phyloP scores from a whole-genome alignment of 2,329 filamentous ascomycete species.

The Sclerotinia spermophila region DNA sequence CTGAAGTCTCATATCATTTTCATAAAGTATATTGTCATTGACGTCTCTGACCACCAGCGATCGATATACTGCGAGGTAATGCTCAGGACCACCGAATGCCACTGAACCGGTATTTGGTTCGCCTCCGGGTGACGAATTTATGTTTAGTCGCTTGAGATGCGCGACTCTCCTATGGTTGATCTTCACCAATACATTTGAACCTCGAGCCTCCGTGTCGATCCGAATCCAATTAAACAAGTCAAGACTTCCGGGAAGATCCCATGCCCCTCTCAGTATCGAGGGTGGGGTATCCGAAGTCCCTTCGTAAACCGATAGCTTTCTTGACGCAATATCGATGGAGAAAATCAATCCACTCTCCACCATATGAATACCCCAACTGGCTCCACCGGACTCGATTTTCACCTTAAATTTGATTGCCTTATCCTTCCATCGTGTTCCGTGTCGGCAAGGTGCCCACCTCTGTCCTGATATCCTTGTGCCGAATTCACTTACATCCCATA shows the following conservation, averaged over 20 bases:
- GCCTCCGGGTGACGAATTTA: neutral
- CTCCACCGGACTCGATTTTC: conserved; percentile 1
- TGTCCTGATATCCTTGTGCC: conserved; percentile 10
- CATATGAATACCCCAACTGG: conserved; percentile 10
- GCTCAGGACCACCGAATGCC: conserved; percentile 1
- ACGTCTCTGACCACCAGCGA: neutral
- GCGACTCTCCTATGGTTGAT: neutral
- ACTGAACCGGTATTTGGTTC: neutral
- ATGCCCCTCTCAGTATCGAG: neutral
- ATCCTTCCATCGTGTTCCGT: conserved; percentile 6
- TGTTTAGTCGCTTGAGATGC: neutral
- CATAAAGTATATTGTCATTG: neutral
- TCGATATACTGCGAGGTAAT: conserved; percentile 11
- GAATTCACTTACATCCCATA: conserved; percentile 3
- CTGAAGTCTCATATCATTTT: conserved; percentile 1
- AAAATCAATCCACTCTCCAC: conserved; percentile 10
- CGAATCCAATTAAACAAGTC: conserved; percentile 9
- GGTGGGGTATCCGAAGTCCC: neutral
- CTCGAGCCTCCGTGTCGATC: neutral
- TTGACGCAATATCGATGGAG: neutral
- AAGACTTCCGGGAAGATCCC: neutral
- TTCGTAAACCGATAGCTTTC: neutral
- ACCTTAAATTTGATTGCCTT: conserved; percentile 7
- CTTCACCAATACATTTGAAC: neutral
- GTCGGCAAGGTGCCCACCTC: conserved; percentile 2